phyloP scores from a whole-genome alignment of 2,329 filamentous ascomycete species.

The Metarhizium brunneum region DNA sequence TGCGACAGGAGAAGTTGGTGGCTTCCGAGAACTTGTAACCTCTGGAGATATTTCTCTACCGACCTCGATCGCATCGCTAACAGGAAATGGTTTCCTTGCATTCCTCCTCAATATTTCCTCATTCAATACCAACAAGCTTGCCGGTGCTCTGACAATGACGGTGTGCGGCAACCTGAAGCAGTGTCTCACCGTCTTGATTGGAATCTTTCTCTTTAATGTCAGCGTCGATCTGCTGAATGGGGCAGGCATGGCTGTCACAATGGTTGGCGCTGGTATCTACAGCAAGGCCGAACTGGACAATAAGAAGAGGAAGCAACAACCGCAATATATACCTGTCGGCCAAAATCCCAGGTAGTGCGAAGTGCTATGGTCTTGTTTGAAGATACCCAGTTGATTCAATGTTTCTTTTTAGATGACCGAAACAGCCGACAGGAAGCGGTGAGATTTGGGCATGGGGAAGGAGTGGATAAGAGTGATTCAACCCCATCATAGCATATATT shows the following conservation, averaged over 20 bases:
- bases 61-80: slow-evolving; percentile 30
- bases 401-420: slow-evolving; percentile 4
- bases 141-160: slow-evolving; percentile 49
- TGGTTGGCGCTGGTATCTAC: slow-evolving; percentile 47
- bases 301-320: slow-evolving; percentile 26
- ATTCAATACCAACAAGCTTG: slow-evolving; percentile 48
- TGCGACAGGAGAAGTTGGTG: slow-evolving; percentile 41
- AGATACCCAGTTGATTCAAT: slow-evolving; percentile 7
- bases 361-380: slow-evolving; percentile 1
- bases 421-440: not conserved
- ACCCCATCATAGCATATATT: not conserved
- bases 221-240: slow-evolving; percentile 42
- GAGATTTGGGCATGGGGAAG: not conserved
- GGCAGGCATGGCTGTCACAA: slow-evolving; percentile 44
- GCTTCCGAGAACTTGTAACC: slow-evolving; percentile 27
- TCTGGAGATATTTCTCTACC: slow-evolving; percentile 25
- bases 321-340: slow-evolving; percentile 25
- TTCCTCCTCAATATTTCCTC: slow-evolving; percentile 48
- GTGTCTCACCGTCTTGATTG: slow-evolving; percentile 44
- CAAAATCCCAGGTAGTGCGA: slow-evolving; percentile 18
- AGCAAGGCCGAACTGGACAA: slow-evolving; percentile 46
- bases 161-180: slow-evolving; percentile 52
- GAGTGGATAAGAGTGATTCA: not conserved
- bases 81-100: slow-evolving; percentile 44
- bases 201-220: slow-evolving; percentile 43